Percentiles rank a stretch among this genome's conserved stretches.
phyloP scores from a whole-genome alignment of 345 rosid species.

The Trapa incisa region DNA sequence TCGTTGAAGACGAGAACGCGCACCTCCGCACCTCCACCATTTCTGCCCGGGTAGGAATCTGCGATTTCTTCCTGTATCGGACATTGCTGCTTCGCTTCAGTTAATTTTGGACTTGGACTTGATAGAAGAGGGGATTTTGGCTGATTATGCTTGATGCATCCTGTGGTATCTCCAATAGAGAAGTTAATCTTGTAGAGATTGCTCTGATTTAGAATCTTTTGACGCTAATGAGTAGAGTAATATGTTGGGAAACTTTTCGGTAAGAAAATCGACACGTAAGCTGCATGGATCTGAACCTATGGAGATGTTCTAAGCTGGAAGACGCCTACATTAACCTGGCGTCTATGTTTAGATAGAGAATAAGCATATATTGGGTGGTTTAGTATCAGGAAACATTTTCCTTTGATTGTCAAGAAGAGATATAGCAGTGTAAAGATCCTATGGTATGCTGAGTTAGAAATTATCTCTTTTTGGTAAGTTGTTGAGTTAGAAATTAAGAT shows the following conservation, averaged over 20 bases:
- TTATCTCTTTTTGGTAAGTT: background rate
- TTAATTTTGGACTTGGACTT: background rate
- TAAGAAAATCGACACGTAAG: background rate
- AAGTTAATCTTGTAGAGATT: background rate
- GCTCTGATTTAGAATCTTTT: background rate
- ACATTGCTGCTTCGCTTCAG: background rate
- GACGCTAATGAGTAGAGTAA: background rate
- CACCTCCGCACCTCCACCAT: constrained; percentile 25
- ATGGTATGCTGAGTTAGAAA: background rate
- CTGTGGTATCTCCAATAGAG: background rate
- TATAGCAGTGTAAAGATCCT: background rate
- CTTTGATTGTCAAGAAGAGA: background rate
- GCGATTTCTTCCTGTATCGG: background rate
- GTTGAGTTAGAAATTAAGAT: background rate
- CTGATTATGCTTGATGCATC: background rate
- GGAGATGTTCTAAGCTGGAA: background rate
- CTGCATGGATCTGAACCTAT: background rate
- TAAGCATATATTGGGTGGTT: background rate
- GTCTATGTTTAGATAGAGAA: background rate
- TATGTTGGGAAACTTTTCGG: background rate
- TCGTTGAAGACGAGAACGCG: constrained; percentile 50
- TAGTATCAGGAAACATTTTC: background rate
- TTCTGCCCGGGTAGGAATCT: constrained; percentile 38
- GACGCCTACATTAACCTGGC: background rate
- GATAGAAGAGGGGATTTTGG: background rate